Conservation (phyloP, 805 yeast species). For the Lipomyces sp. region DNA sequence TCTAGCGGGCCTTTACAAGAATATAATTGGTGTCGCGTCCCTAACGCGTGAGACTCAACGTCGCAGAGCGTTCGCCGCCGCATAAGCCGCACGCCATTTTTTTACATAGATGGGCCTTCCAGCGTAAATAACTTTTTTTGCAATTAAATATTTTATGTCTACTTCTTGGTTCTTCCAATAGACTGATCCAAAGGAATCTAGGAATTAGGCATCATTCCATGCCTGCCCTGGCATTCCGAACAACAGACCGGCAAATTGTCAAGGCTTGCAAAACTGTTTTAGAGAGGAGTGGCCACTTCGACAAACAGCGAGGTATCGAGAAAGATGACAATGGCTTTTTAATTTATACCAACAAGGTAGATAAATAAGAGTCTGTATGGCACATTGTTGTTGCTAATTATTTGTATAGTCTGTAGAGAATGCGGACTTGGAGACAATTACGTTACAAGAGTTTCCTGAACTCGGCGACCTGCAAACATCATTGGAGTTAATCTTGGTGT, state of each 20-base stretch:
- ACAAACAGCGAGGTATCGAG: constrained; percentile 27
- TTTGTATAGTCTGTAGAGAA: not conserved
- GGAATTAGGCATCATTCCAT: not conserved
- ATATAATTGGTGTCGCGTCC: too few relatives aligned
- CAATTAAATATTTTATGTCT: not conserved
- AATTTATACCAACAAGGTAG: constrained; percentile 26
- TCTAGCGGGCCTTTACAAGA: too few relatives aligned
- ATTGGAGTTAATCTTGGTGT: not conserved
- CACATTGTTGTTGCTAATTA: not conserved
- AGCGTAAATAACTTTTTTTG: too few relatives aligned
- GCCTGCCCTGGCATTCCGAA: constrained; percentile 20
- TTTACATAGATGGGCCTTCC: too few relatives aligned
- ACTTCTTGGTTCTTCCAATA: not conserved
- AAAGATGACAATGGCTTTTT: constrained; percentile 16
- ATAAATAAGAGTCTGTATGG: not conserved
- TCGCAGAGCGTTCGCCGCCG: not conserved
- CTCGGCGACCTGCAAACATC: constrained; percentile 2
- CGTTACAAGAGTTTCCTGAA: not conserved
- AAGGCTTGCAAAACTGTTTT: constrained; percentile 28
- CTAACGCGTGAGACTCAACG: not conserved
- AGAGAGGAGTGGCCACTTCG: constrained; percentile 21
- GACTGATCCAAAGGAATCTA: not conserved
- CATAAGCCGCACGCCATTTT: not conserved
- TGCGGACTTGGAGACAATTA: not conserved
- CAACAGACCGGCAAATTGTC: constrained; percentile 16